phyloP scores from a whole-genome alignment of 2,329 filamentous ascomycete genomes.

The Neopestalotiopsis sp. region DNA sequence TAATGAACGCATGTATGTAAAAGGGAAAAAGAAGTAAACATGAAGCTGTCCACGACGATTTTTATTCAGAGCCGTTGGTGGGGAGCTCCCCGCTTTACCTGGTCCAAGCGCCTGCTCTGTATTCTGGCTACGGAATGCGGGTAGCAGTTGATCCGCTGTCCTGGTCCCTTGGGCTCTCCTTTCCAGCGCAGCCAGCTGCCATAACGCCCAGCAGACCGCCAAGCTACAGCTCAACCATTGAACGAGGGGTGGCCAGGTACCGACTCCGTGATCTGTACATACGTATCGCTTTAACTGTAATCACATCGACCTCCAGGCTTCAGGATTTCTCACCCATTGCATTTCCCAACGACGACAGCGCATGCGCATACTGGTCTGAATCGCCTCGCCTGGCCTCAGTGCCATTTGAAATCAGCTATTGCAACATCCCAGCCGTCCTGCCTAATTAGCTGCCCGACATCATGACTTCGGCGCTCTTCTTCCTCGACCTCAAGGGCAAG shows the following conservation, averaged over 20 bases:
- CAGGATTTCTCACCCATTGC: conserved; percentile 16
- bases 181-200: background rate
- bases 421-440: conserved; percentile 22
- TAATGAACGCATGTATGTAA: conserved; percentile 72
- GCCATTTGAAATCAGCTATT: conserved; percentile 35
- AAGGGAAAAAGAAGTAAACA: conserved; percentile 36
- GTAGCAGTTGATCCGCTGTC: background rate
- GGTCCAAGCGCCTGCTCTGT: background rate
- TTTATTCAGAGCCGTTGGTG: background rate
- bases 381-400: conserved; percentile 30
- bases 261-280: conserved; percentile 10
- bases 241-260: conserved; percentile 13
- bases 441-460: conserved; percentile 39
- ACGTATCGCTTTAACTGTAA: conserved; percentile 10
- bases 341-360: conserved; percentile 21
- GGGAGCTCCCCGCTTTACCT: background rate
- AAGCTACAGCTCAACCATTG: conserved; percentile 11
- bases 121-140: background rate
- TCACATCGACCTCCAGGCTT: conserved; percentile 15
- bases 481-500: conserved; percentile 99
- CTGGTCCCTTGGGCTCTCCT: background rate
- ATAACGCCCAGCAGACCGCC: background rate
- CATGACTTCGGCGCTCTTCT: conserved; percentile 98
- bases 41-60: background rate
- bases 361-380: conserved; percentile 25